Evolutionary conservation across 352 stramenopile genomes (phyloP).

Genomic region (Pythium grandisporangium): DNA sequence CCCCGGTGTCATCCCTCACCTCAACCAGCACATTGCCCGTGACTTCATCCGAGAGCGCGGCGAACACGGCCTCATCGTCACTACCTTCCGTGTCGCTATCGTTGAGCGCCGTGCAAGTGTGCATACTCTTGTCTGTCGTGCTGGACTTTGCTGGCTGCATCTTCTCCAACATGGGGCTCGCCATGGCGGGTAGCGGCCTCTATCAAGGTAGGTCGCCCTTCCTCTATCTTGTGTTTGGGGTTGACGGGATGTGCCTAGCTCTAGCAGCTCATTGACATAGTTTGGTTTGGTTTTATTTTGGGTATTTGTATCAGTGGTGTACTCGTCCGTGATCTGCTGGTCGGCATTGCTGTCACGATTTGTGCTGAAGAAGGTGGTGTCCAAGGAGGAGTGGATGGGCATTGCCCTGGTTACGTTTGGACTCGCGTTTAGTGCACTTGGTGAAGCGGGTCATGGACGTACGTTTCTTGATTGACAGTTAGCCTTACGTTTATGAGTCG

Average conservation of each 20-base stretch:
- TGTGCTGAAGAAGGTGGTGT: conserved; percentile 68
- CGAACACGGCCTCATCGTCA: conserved; percentile 2
- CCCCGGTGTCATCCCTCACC: too few species aligned
- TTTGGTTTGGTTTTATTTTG: too few species aligned
- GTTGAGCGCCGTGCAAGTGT: conserved; percentile 48
- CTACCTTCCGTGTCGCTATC: conserved; percentile 34
- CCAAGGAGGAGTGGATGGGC: conserved; percentile 62
- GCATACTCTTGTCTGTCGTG: conserved; percentile 55
- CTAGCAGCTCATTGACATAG: not conserved
- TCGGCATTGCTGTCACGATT: conserved; percentile 71
- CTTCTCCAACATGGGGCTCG: conserved; percentile 76
- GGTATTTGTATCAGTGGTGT: too few species aligned
- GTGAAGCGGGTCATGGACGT: conserved; percentile 47
- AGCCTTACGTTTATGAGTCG: not conserved
- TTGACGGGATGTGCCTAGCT: not conserved
- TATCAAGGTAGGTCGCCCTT: conserved; percentile 31
- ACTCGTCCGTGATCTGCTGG: conserved; percentile 85
- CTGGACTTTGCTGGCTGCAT: conserved; percentile 80
- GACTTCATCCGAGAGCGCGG: conserved; percentile 15
- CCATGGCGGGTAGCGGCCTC: conserved; percentile 73
- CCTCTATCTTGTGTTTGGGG: not conserved
- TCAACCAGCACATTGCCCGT: too few species aligned
- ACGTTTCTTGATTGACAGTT: not conserved
- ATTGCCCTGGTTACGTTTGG: conserved; percentile 81
- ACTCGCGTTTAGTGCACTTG: conserved; percentile 70